Base-by-base conservation (phyloP, 1,139 yeast species). In the Diutina pseudorugosa region DNA sequence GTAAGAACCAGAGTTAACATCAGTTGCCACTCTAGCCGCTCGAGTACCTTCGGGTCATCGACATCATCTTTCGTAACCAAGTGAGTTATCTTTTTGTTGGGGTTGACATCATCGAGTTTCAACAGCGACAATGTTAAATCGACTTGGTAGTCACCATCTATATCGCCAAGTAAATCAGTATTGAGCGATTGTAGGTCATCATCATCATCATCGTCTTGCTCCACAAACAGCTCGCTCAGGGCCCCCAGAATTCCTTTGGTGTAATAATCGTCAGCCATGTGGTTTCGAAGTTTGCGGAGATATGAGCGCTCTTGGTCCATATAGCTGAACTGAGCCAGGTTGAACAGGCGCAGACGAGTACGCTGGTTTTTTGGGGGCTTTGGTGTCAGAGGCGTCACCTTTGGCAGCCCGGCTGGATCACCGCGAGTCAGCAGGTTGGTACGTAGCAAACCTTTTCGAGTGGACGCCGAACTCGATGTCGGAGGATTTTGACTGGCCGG, bases 1-100 rank as follows among this genome's bases (percentile, higher is more conserved):
- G 95, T 91, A 43, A 93, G 75, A 2, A 93, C 98, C 4, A 93
- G 79, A 3, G 88, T 79, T 50, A 93, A 73, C 96, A 93, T 89
- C 0, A 94, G 81, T 65, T 93, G 98, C 98, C 98, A 93, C 68
- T 91, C 97, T 27, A 91, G 73, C 51, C 98, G 73, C 64, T 90
- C 98, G 30, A 83, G 65, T 20, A 88, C 82, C 21, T 78, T 76
- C 1, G 87, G 85, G 58, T 84, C 87, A 53, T 78, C 75, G 8
- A 74, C 74, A 41, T 69, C 69, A 48, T 75, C 74, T 50, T 69
- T 69, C 54, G 70, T 68, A 47, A 77, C 61, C 50, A 72, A 69
- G 30, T 77, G 49, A 21, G 49, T 71, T 49, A 72, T 63, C 54
- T 71, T 66, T 44, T 71, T 69, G 50, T 68, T 63, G 50, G 69